These are phyloP conservation scores for Penicillium turbatum DNA, from an alignment of 495 filamentous ascomycete species.

Conservation along the genomic window DNA sequence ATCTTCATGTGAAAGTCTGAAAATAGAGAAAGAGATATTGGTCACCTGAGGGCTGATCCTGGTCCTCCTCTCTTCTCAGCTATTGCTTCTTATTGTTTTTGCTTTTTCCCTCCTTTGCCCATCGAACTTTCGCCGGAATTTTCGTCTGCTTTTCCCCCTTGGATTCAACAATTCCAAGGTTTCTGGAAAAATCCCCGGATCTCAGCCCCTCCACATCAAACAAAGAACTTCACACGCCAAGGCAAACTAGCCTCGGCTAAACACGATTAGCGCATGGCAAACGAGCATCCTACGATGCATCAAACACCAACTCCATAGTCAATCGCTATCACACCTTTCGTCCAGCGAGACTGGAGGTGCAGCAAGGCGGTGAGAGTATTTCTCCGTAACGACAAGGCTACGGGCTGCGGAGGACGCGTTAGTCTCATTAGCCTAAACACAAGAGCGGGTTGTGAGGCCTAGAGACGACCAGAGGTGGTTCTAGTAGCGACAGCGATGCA, in stretches of 20 bases:
- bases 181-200: background rate
- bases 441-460: no score
- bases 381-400: background rate
- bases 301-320: background rate
- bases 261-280: background rate
- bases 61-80: background rate
- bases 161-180: background rate
- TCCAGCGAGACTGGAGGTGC: background rate
- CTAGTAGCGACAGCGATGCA: no score
- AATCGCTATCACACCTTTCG: background rate
- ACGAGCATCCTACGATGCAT: background rate
- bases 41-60: background rate
- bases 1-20: background rate
- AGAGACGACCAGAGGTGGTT: no score
- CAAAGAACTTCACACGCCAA: background rate
- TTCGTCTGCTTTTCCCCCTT: background rate
- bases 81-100: no score
- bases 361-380: background rate
- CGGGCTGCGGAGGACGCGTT: no score
- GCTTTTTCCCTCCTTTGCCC: no score
- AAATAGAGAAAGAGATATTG: background rate
- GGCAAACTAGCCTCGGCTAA: background rate
- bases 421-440: no score
- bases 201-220: background rate
- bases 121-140: no score